A percentile compares a stretch with the other conserved stretches of the same genome.
Evolutionary conservation across 129 eudicot genomes (phyloP).

Genomic region (Artemisia argyi): DNA sequence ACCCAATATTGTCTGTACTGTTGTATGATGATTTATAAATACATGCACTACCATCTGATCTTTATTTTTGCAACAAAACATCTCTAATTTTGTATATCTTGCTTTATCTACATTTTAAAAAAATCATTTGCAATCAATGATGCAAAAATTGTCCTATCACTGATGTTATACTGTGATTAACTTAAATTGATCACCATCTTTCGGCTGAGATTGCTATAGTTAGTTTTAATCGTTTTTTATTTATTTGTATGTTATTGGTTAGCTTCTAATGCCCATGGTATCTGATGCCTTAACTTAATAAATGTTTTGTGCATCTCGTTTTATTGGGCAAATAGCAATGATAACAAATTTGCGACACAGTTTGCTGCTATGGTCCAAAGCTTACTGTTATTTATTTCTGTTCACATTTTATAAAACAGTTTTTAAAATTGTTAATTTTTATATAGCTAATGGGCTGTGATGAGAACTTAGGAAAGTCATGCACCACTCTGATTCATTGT

Average conservation of each 20-base stretch:
- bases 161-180: slow-evolving; percentile 55
- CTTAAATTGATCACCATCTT: slow-evolving; percentile 60
- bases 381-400: slow-evolving; percentile 60
- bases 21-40: no score
- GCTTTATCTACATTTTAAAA: neutral
- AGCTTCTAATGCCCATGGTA: slow-evolving; percentile 38
- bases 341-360: slow-evolving; percentile 86
- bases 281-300: slow-evolving; percentile 53
- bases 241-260: neutral
- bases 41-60: slow-evolving; percentile 73
- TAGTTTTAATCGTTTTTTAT: no score
- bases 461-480: slow-evolving; percentile 34
- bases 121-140: slow-evolving; percentile 48
- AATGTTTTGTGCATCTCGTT: slow-evolving; percentile 49
- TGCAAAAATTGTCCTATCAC: slow-evolving; percentile 25
- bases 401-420: slow-evolving; percentile 25
- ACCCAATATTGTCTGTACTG: no score
- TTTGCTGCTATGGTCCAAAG: slow-evolving; percentile 41
- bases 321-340: slow-evolving; percentile 47
- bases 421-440: neutral
- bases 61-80: slow-evolving; percentile 16
- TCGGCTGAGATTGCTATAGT: slow-evolving; percentile 87
- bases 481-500: slow-evolving; percentile 36
- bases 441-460: slow-evolving; percentile 6
- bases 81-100: neutral